These are phyloP conservation scores for Trichoderma sp. DNA, from an alignment of 2,329 filamentous ascomycete genomes.

Conservation along the genomic window DNA sequence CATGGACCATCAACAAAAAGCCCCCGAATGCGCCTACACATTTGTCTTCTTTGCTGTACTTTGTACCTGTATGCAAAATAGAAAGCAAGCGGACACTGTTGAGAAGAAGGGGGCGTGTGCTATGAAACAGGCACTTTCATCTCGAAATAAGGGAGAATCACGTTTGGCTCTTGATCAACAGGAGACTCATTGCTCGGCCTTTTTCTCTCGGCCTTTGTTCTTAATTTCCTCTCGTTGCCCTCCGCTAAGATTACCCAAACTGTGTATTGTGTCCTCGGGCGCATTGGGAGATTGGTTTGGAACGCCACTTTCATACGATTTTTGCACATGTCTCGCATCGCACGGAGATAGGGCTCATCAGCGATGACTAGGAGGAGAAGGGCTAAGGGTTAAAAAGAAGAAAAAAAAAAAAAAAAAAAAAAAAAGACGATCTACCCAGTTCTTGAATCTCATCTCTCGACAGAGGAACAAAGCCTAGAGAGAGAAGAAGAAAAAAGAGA, in stretches of 20 bases:
- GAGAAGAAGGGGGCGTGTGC: constrained; percentile 10
- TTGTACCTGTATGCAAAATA: background rate
- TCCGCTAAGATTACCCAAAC: background rate
- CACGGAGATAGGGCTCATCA: constrained; percentile 11
- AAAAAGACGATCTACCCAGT: background rate
- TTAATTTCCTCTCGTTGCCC: background rate
- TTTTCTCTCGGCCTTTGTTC: background rate
- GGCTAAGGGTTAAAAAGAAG: too few species aligned
- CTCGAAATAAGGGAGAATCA: constrained; percentile 9
- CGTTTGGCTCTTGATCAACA: background rate
- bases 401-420: too few species aligned
- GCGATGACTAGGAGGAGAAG: constrained; percentile 7
- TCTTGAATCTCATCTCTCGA: constrained; percentile 13
- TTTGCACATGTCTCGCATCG: constrained; percentile 24
- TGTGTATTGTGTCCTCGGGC: background rate
- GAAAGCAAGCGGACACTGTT: constrained; percentile 1
- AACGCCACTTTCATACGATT: background rate
- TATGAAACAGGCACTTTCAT: background rate
- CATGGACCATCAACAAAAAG: constrained; percentile 25
- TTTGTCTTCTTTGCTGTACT: background rate
- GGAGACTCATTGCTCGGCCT: background rate
- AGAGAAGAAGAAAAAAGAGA: background rate
- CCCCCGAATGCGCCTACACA: constrained; percentile 13
- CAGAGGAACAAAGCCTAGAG: background rate
- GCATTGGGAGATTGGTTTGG: background rate